These are phyloP conservation scores for Xylariaceae sp. DNA, from an alignment of 2,329 filamentous ascomycete species.

Conservation along the genomic window DNA sequence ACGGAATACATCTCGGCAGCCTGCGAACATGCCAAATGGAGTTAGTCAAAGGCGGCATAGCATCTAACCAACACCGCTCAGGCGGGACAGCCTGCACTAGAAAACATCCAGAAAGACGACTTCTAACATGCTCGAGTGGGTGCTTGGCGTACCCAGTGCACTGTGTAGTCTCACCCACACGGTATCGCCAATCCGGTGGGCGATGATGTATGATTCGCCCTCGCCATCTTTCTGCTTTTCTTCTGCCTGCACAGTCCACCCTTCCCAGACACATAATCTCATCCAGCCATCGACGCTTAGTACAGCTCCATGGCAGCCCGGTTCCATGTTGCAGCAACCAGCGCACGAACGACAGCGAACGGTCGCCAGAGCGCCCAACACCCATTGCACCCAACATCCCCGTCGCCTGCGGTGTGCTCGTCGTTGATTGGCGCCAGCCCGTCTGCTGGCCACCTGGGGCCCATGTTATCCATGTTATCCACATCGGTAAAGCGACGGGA, in stretches of 20 bases:
- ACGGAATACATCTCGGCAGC: too few relatives aligned
- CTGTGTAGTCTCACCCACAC: too few relatives aligned
- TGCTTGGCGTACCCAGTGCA: neutral
- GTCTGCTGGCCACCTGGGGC: slow-evolving; percentile 20
- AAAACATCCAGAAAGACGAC: neutral
- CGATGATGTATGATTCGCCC: too few relatives aligned
- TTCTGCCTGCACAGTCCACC: neutral
- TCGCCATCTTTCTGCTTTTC: neutral
- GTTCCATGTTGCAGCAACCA: slow-evolving; percentile 14
- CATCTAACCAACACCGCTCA: neutral
- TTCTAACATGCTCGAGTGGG: neutral
- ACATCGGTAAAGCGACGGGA: neutral
- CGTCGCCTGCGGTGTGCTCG: slow-evolving; percentile 13
- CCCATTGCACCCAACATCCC: slow-evolving; percentile 6
- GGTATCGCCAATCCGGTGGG: too few relatives aligned
- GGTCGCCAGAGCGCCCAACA: slow-evolving; percentile 14
- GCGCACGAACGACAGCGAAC: slow-evolving; percentile 20
- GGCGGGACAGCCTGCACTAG: neutral
- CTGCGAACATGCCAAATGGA: too few relatives aligned
- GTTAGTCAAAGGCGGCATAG: too few relatives aligned
- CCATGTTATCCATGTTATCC: neutral
- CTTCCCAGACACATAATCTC: neutral
- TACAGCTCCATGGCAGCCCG: neutral
- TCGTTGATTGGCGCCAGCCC: slow-evolving; percentile 11
- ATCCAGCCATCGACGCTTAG: neutral